Base-by-base conservation (phyloP, 2,329 filamentous ascomycete genomes). In the Alternaria sp. region DNA sequence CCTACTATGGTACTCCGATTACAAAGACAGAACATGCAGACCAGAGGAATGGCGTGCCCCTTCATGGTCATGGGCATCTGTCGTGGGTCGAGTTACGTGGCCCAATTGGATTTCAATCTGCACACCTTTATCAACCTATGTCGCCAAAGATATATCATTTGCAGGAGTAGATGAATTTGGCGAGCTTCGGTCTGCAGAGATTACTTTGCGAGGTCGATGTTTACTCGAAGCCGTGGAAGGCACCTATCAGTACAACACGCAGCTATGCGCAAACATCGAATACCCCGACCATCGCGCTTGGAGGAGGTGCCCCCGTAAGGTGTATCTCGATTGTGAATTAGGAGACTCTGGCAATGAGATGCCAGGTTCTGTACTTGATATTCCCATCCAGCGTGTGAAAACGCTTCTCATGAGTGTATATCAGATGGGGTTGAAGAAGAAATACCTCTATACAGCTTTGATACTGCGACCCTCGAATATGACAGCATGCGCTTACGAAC, bases 31-130 rank as follows among this genome's bases (percentile, higher is more conserved):
- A 11, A 2, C 46, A 34, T 49, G 1, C 0, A n/a, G 11, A 48
- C 46, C 41, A 5, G 12, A 46, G 6, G 7, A 20, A 53, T 60
- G 58, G 58, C 53, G 53, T 0, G 53, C 53, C 12, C 58, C 58
- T 0, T 60, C 58, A 10, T 60, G 58, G 58, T 60, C 58, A 14
- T 60, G 58, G 58, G 46, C 53, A 11, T 57, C 58, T 5, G 4
- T 52, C 5, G 1, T 43, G 0, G 53, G 46, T 12, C n/a, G 30
- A 1, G 41, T 60, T 1, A 9, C 3, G 5, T 60, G 57, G 57
- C 36, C n/a, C 1, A 27, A 9, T 1, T 32, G 40, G 22, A 14
- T 3, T n/a, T 34, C 46, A 18, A 0, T 0, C 2, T 20, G 25
- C 3, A 28, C 1, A 1, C 57, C 16, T 12, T 4, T 30, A 9